Conservation (phyloP, 257 asterid species). For the Forsythia suspensa region DNA sequence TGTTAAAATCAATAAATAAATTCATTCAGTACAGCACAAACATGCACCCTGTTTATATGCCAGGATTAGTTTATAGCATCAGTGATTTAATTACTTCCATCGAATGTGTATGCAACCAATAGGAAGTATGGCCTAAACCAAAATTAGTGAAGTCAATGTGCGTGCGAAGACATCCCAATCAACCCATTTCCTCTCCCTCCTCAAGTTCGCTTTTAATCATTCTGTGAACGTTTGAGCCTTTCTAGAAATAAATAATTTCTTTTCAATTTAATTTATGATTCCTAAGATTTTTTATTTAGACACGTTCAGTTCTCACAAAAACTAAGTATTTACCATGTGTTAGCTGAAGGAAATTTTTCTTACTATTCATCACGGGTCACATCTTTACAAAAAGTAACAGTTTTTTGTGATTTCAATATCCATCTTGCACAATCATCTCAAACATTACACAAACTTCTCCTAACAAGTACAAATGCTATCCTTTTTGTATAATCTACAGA, state of each 20-base stretch:
- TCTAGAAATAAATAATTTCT: too few relatives aligned
- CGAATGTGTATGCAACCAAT: background rate
- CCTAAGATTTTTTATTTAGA: too few relatives aligned
- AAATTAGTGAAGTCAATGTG: background rate
- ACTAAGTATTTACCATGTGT: background rate
- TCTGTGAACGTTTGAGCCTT: too few relatives aligned
- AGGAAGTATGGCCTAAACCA: background rate
- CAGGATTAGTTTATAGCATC: background rate
- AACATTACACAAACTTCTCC: background rate
- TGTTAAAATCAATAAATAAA: constrained; percentile 13
- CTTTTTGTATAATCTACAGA: background rate
- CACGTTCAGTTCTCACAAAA: background rate
- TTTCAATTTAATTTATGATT: too few relatives aligned
- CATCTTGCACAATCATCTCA: background rate
- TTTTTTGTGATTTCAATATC: background rate
- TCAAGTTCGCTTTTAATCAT: too few relatives aligned
- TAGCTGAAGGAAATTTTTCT: background rate
- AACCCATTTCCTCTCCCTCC: background rate
- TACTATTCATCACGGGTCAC: background rate
- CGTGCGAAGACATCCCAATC: background rate
- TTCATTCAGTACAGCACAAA: background rate
- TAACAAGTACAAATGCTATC: background rate
- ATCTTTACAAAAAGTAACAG: background rate
- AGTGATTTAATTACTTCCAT: background rate
- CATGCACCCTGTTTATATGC: background rate